phyloP scores from a whole-genome alignment of 345 rosid species.

The Euphorbia lathyris region DNA sequence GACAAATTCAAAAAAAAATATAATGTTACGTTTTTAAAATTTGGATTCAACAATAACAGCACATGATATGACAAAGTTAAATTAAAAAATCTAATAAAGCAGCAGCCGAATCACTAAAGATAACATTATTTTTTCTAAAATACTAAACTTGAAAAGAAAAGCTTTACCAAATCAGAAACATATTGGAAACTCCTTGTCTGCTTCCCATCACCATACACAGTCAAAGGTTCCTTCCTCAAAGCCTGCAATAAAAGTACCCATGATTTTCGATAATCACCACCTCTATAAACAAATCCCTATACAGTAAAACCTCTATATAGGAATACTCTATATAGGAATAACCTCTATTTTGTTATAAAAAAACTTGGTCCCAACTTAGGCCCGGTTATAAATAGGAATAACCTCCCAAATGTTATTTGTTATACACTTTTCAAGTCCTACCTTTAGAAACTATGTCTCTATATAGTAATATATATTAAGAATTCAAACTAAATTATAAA shows the following conservation, averaged over 20 bases:
- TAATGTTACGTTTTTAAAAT: not conserved
- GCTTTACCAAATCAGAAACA: conserved; percentile 89
- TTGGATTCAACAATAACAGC: not conserved
- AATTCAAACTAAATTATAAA: too few species aligned
- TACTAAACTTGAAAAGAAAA: not conserved
- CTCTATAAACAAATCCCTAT: not conserved
- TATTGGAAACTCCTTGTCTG: conserved; percentile 98
- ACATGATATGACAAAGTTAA: not conserved
- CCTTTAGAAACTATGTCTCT: too few species aligned
- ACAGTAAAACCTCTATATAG: too few species aligned
- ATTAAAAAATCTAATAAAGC: not conserved
- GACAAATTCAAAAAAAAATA: not conserved
- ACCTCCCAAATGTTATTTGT: too few species aligned
- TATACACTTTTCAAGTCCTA: too few species aligned
- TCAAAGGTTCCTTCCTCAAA: conserved; percentile 90
- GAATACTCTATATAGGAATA: too few species aligned
- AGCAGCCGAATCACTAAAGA: not conserved
- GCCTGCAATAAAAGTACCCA: conserved; percentile 56
- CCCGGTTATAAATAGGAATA: too few species aligned
- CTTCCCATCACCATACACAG: conserved; percentile 98
- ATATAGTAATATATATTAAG: too few species aligned
- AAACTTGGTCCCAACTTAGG: too few species aligned
- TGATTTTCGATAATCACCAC: conserved; percentile 5
- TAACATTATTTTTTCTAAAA: not conserved
- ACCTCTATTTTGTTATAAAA: too few species aligned